Evolutionary conservation across 805 yeast species (phyloP).

Genomic region (Komagataella pastoris): DNA sequence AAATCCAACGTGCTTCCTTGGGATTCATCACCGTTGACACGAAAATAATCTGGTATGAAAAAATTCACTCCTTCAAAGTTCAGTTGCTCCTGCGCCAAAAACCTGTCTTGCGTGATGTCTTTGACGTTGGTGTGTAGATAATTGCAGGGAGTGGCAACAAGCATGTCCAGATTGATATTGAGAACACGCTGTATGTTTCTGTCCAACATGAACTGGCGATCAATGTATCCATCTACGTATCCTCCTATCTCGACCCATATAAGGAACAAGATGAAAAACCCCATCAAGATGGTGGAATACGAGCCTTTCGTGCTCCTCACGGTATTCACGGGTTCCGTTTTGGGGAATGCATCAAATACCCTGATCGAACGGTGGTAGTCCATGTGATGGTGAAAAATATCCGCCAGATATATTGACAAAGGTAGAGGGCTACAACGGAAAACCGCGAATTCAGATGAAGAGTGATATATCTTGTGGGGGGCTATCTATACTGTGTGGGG

Average conservation of each 20-base stretch:
- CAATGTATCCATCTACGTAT: constrained; percentile 69
- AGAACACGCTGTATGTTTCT: constrained; percentile 40
- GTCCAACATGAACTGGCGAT: constrained; percentile 70
- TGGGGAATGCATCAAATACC: constrained; percentile 63
- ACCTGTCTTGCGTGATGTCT: constrained; percentile 67
- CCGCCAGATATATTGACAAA: constrained; percentile 18
- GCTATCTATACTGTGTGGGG: background rate
- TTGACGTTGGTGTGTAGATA: constrained; percentile 59
- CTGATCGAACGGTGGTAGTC: constrained; percentile 19
- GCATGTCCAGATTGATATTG: constrained; percentile 64
- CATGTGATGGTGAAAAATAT: background rate
- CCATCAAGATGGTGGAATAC: constrained; percentile 49
- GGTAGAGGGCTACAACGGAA: constrained; percentile 29
- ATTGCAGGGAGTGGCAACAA: constrained; percentile 77
- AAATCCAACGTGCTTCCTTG: constrained; percentile 37
- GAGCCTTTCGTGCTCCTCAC: constrained; percentile 74
- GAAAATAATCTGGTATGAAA: constrained; percentile 35
- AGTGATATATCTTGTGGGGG: background rate
- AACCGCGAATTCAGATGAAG: constrained; percentile 6
- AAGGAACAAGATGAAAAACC: constrained; percentile 48
- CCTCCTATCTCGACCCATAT: constrained; percentile 81
- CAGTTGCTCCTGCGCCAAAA: constrained; percentile 65
- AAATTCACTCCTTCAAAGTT: constrained; percentile 54
- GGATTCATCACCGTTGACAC: constrained; percentile 24
- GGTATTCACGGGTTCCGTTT: constrained; percentile 41